Percentiles rank a stretch among this genome's conserved stretches.
Conservation (phyloP, 164 flowering plant genomes). For the Sedum album region DNA sequence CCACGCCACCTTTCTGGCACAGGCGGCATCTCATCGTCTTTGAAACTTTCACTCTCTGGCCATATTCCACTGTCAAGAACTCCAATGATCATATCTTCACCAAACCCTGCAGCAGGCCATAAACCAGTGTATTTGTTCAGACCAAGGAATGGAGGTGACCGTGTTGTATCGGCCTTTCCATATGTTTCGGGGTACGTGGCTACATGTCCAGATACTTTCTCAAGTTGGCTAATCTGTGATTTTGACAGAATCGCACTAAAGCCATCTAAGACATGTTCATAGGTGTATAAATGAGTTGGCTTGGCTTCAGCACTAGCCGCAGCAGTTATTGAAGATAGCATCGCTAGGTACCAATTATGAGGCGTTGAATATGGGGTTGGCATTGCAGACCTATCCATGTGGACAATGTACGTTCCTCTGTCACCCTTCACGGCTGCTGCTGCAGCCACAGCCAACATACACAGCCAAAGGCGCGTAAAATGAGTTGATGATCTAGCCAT, state of each 20-base stretch:
- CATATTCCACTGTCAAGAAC: slow-evolving; percentile 36
- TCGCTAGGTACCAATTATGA: slow-evolving; percentile 13
- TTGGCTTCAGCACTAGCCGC: slow-evolving; percentile 9
- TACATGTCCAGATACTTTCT: slow-evolving; percentile 18
- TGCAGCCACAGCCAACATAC: slow-evolving; percentile 3
- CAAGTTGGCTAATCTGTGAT: slow-evolving; percentile 16
- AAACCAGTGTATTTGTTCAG: slow-evolving; percentile 17
- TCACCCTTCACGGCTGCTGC: slow-evolving; percentile 1
- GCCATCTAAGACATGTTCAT: slow-evolving; percentile 26
- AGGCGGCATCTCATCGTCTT: slow-evolving; percentile 25
- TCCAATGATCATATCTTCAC: slow-evolving; percentile 31
- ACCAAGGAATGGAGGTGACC: slow-evolving; percentile 23
- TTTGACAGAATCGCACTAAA: slow-evolving; percentile 19
- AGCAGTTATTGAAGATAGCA: slow-evolving; percentile 17
- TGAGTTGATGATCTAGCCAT: background rate
- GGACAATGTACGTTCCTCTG: slow-evolving; percentile 23
- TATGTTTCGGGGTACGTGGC: slow-evolving; percentile 21
- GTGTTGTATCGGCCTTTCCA: slow-evolving; percentile 19
- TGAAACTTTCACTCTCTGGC: slow-evolving; percentile 38
- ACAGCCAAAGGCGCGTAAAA: slow-evolving; percentile 10
- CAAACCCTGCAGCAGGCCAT: slow-evolving; percentile 25
- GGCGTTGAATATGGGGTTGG: slow-evolving; percentile 18
- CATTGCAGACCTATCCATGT: slow-evolving; percentile 24
- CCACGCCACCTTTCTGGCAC: slow-evolving; percentile 40
- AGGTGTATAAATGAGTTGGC: slow-evolving; percentile 23